Conservation (phyloP, 2,329 filamentous ascomycete genomes). For the Aspergillus transmontanensis region DNA sequence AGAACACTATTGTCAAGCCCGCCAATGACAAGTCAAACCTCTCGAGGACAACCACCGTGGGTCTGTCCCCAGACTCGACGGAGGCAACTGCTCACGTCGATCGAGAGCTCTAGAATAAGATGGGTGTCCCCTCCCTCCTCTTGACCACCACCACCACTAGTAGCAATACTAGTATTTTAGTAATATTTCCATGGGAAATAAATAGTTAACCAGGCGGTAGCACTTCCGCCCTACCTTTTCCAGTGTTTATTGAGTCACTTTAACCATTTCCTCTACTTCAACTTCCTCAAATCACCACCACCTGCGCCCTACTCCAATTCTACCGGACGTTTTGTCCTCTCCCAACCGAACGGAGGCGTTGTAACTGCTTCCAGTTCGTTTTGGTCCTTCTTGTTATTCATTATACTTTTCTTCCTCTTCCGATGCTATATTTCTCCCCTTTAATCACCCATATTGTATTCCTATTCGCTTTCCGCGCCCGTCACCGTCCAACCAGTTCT, state of each 20-base stretch:
- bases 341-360: background rate
- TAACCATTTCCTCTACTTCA: background rate
- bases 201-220: background rate
- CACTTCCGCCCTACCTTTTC: background rate
- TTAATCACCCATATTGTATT: background rate
- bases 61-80: background rate
- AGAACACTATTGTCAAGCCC: background rate
- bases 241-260: background rate
- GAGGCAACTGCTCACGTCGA: background rate
- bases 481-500: background rate
- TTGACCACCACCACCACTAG: background rate
- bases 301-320: background rate
- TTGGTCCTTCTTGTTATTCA: too few species aligned
- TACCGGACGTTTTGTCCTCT: background rate
- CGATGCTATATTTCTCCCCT: background rate
- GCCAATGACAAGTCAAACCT: background rate
- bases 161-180: background rate
- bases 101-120: too few species aligned
- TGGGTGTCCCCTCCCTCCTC: too few species aligned
- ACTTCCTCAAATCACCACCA: background rate
- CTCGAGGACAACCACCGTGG: background rate
- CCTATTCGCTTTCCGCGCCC: background rate
- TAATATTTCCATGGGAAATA: background rate
- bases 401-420: background rate
- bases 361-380: too few species aligned